A percentile compares a stretch with the other conserved stretches of the same genome.
These are phyloP conservation scores for Cladochytrium tenue DNA, from an alignment of 371 early-diverging fungal species.

Conservation along the genomic window DNA sequence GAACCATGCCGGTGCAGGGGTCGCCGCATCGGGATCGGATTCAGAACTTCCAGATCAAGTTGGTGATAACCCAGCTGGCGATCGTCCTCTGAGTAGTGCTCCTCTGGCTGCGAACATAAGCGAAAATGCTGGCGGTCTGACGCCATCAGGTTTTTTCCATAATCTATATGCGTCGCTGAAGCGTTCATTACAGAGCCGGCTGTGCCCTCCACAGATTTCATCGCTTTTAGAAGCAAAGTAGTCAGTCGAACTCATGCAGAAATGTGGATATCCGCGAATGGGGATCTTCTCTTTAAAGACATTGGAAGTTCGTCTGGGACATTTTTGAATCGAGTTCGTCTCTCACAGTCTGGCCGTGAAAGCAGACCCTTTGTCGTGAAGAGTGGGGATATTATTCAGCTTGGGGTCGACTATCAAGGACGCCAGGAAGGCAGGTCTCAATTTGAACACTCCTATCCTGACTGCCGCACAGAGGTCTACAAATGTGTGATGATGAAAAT, in stretches of 20 bases:
- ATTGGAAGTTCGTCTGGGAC: constrained; percentile 80
- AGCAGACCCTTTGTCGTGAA: constrained; percentile 72
- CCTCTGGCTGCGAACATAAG: too few species aligned
- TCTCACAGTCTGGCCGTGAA: constrained; percentile 79
- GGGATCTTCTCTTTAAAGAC: constrained; percentile 61
- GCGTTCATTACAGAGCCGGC: too few species aligned
- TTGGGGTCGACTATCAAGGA: constrained; percentile 95
- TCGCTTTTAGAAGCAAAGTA: constrained; percentile 86
- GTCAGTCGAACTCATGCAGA: constrained; percentile 92
- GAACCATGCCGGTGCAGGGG: too few species aligned
- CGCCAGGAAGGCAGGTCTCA: constrained; percentile 68
- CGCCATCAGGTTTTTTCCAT: too few species aligned
- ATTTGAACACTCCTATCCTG: constrained; percentile 2
- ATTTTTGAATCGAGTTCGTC: constrained; percentile 85
- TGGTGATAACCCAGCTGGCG: too few species aligned
- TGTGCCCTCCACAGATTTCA: constrained; percentile 17
- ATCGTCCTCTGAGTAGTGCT: too few species aligned
- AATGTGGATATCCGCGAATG: constrained; percentile 75
- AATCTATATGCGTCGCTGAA: too few species aligned
- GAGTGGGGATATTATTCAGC: constrained; percentile 88
- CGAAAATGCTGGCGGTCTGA: too few species aligned
- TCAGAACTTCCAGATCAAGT: too few species aligned
- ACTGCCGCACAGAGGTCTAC: constrained; percentile 33
- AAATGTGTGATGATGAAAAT: constrained; percentile 43
- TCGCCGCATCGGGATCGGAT: too few species aligned